Evolutionary conservation across 495 filamentous ascomycete species (phyloP), one percentile per base, ranked within the genome.

Genomic region (Daldinia loculata): DNA sequence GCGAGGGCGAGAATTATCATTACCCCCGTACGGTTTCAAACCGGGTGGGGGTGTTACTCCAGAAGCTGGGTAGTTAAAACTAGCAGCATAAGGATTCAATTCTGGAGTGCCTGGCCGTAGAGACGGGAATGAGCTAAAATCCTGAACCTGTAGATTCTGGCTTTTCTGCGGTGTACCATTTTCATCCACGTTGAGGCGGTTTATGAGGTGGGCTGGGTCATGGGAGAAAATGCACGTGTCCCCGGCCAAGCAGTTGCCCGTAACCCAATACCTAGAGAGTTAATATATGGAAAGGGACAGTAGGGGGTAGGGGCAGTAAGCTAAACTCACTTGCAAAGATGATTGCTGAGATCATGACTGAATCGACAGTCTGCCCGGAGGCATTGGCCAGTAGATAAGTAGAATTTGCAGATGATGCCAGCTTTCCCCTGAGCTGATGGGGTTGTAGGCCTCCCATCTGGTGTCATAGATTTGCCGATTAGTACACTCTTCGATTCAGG

Each of bases 201-300:
- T 90, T 66, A 92, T 84, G n/a, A 93, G 84, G 66, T 90, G 86
- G 4, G 94, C 89, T 9, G 96, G 96, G 72, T 99, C 96, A 77
- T 99, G 96, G 11, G 95, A 98, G 84, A 99, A 99, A 63, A 97
- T 91, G 80, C 96, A 99, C 12, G 93, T 93, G 63, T 93, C 89
- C 43, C 95, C 95, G 29, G 96, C 96, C 48, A 99, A 86, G 77
- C 96, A 99, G 73, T 95, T 97, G 9, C 96, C 96, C 84, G 92
- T 94, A 41, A 98, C 86, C 94, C 95, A 99, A 74, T 98, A 98
- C 78, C 93, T 97, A 80, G 48, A 3, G 41, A 26, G 36, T 79
- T 67, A 82, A 78, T 39, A 78, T 70, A 48, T 60, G 50, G 38
- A 70, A 45, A 63, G 32, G 41, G 58, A 1, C 30, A 17, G 15